Evolutionary conservation across 129 eudicot species (phyloP), one percentile per base, ranked within the genome.

Genomic region (Escallonia herrerae): DNA sequence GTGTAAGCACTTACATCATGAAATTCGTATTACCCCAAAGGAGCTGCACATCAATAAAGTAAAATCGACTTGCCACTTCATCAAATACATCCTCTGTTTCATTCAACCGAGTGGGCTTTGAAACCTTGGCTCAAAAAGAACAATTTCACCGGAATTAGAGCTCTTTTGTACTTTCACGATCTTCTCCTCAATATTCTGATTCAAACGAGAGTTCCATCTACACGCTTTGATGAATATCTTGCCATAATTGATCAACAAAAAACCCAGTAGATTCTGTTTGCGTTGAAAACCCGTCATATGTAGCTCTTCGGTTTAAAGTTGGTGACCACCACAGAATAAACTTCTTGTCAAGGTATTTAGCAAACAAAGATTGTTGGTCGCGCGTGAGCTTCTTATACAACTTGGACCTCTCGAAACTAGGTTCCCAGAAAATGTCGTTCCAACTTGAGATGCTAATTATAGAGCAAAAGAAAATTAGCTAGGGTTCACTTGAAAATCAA

Each of bases 341-440:
- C 71, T 95, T 74, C 66, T 97, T 91, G 71, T 94, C 89, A 15
- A 97, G 99, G 38, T 89, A 89, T 72, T 94, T 97, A 65, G 89
- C 89, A 65, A 94, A 83, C 69, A 97, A 97, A 44, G 99, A 94
- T 76, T 97, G 74, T 68, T 94, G 99, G 41, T 97, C 99, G 72
- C 89, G 89, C 0, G 99, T 94, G 69, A 94, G 71, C 78, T 94
- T 94, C 81, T 94, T 94, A 62, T 94, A 94, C 83, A 89, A 89
- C 97, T 89, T 94, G 3, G 99, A 94, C 79, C 89, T 97, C 86
- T 94, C 99, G 71, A 94, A 94, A 60, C 99, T 97, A n/a, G 99
- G 89, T 85, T 94, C 99, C 99, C 99, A 94, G 79, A 94, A 94
- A 47, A 94, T 94, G 78, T 97, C 99, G 83, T 89, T 97, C 99